phyloP scores from a whole-genome alignment of 495 filamentous ascomycete species.

The Hypoxylon perforatum region DNA sequence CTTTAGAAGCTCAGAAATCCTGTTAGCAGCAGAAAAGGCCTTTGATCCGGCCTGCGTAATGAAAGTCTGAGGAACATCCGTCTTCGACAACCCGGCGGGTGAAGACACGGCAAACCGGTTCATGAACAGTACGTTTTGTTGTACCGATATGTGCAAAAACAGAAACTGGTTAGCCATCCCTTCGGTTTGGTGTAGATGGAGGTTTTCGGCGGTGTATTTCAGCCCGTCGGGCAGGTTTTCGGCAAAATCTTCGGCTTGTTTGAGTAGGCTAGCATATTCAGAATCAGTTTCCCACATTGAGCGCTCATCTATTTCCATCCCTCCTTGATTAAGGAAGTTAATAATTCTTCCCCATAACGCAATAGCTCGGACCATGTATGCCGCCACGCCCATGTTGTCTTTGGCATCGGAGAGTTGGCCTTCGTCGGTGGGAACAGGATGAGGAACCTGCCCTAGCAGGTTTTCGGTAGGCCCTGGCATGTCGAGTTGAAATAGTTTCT shows the following conservation, averaged over 20 bases:
- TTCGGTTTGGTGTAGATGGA: constrained; percentile 84
- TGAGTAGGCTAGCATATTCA: constrained; percentile 74
- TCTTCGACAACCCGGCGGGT: constrained; percentile 71
- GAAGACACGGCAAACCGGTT: constrained; percentile 86
- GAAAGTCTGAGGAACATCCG: constrained; percentile 83
- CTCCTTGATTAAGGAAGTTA: constrained; percentile 89
- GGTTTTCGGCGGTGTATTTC: constrained; percentile 81
- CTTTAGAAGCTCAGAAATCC: constrained; percentile 85
- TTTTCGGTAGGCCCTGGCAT: constrained; percentile 90
- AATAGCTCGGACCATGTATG: constrained; percentile 88
- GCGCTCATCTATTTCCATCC: constrained; percentile 79
- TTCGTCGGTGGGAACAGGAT: constrained; percentile 70
- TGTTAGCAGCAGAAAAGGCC: constrained; percentile 88
- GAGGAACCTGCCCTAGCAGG: constrained; percentile 76
- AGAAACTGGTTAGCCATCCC: constrained; percentile 90
- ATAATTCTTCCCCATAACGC: constrained; percentile 91
- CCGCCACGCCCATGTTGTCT: constrained; percentile 93
- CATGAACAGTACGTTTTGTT: constrained; percentile 91
- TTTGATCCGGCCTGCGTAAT: constrained; percentile 77
- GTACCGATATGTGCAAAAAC: constrained; percentile 89
- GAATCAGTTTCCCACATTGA: constrained; percentile 87
- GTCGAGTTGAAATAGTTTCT: constrained; percentile 89
- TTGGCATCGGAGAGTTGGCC: constrained; percentile 73
- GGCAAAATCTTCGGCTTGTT: constrained; percentile 76
- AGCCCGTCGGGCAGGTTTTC: constrained; percentile 75